These are phyloP conservation scores for Cryphonectria carpinicola DNA, from an alignment of 2,329 filamentous ascomycete species.

Conservation along the genomic window DNA sequence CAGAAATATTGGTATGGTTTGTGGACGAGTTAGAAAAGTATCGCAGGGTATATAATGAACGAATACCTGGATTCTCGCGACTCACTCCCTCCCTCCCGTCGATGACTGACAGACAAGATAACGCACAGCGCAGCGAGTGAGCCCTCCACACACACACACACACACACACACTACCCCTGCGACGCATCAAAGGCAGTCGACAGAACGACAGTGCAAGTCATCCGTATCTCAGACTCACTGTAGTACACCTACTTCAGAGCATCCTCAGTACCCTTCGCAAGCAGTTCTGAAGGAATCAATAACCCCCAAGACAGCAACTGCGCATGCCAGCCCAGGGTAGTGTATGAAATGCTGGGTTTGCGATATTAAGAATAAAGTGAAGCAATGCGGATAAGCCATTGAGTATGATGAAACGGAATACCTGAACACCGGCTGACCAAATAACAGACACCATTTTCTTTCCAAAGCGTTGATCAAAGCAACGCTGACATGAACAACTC, in stretches of 20 bases:
- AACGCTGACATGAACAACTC: conserved; percentile 5
- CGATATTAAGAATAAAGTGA: background rate
- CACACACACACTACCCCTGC: too few species aligned
- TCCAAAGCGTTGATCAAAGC: conserved; percentile 22
- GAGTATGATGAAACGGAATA: conserved; percentile 5
- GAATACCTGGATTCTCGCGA: background rate
- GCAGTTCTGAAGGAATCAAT: background rate
- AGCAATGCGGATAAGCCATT: background rate
- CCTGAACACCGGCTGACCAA: conserved; percentile 21
- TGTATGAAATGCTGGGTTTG: conserved; percentile 2
- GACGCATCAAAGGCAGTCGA: background rate
- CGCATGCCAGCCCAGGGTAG: background rate
- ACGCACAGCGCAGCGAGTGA: background rate
- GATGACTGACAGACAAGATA: conserved; percentile 4
- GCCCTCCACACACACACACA: background rate
- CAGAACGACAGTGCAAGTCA: background rate
- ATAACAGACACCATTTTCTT: conserved; percentile 11
- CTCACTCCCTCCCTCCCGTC: background rate
- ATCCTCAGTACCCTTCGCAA: background rate
- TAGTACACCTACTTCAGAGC: background rate
- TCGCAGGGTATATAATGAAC: background rate
- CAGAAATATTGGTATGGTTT: background rate
- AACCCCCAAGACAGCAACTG: background rate
- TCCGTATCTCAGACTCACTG: background rate
- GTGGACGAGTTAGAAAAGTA: background rate